A percentile compares a stretch with the other conserved stretches of the same genome.
Conservation (phyloP, 2,329 filamentous ascomycete species). For the Hyphodiscus sp. region DNA sequence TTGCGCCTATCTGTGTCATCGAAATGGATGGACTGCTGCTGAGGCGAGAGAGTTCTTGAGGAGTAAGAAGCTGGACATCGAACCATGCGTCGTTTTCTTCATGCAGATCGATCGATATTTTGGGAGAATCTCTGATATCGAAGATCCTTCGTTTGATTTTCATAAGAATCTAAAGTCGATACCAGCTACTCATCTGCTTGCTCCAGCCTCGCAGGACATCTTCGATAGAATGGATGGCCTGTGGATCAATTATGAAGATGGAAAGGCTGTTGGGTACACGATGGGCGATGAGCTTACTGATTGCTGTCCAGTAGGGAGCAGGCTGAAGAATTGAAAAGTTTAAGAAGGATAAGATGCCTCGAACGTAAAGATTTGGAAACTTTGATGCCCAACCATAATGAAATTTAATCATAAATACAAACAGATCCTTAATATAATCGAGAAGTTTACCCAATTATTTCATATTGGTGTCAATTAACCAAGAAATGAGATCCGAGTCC, state of each 20-base stretch:
- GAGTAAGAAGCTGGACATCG: constrained; percentile 1
- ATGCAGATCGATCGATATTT: constrained; percentile 5
- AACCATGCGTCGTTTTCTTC: neutral
- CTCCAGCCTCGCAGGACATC: too few species aligned
- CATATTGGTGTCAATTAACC: constrained; percentile 37
- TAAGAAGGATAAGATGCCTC: too few species aligned
- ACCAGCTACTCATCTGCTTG: too few species aligned
- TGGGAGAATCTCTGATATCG: neutral
- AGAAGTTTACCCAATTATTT: constrained; percentile 1
- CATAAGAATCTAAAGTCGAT: too few species aligned
- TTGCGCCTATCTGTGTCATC: constrained; percentile 2
- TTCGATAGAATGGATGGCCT: too few species aligned
- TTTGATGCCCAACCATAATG: neutral
- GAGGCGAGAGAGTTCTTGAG: neutral
- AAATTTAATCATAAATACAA: neutral
- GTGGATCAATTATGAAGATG: too few species aligned
- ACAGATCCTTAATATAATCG: neutral
- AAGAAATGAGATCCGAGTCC: constrained; percentile 34
- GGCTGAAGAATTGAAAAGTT: too few species aligned
- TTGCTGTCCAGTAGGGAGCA: too few species aligned
- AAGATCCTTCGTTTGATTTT: neutral
- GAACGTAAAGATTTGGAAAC: too few species aligned
- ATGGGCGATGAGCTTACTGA: too few species aligned
- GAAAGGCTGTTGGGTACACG: too few species aligned
- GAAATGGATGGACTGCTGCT: neutral